These are phyloP conservation scores for Neoscytalidium dimidiatum DNA, from an alignment of 2,329 filamentous ascomycete genomes.

Conservation along the genomic window DNA sequence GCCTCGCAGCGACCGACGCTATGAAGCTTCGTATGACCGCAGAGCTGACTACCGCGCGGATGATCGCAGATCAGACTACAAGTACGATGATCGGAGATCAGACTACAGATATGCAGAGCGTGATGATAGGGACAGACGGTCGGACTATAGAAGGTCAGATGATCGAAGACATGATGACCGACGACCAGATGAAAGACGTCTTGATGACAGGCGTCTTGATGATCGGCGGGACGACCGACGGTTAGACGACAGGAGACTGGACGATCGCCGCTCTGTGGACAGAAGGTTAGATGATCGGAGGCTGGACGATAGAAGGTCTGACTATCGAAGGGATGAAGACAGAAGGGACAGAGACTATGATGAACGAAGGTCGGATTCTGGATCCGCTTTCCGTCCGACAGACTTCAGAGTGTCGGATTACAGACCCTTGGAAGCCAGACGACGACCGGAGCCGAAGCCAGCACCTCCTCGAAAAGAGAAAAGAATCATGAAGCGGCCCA, in stretches of 20 bases:
- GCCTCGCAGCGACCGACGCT: constrained; percentile 16
- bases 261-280: constrained; percentile 3
- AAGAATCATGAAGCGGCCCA: constrained; percentile 68
- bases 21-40: constrained; percentile 17
- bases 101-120: constrained; percentile 20
- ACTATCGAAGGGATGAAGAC: constrained; percentile 19
- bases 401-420: constrained; percentile 21
- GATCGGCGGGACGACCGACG: constrained; percentile 35
- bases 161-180: constrained; percentile 38
- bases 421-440: constrained; percentile 27
- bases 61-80: constrained; percentile 38
- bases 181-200: constrained; percentile 32
- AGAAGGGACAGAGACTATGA: constrained; percentile 10
- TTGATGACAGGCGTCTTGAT: constrained; percentile 16
- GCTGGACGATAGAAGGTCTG: constrained; percentile 36
- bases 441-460: constrained; percentile 29
- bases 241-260: constrained; percentile 42
- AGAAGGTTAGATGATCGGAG: constrained; percentile 30
- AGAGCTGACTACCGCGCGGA: constrained; percentile 34
- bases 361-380: constrained; percentile 15
- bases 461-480: constrained; percentile 50
- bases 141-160: constrained; percentile 19
- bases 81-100: constrained; percentile 22
- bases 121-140: constrained; percentile 23
- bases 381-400: constrained; percentile 17